These are phyloP conservation scores for Micromonas commoda DNA, from an alignment of 139 green algal genomes.

Conservation along the genomic window DNA sequence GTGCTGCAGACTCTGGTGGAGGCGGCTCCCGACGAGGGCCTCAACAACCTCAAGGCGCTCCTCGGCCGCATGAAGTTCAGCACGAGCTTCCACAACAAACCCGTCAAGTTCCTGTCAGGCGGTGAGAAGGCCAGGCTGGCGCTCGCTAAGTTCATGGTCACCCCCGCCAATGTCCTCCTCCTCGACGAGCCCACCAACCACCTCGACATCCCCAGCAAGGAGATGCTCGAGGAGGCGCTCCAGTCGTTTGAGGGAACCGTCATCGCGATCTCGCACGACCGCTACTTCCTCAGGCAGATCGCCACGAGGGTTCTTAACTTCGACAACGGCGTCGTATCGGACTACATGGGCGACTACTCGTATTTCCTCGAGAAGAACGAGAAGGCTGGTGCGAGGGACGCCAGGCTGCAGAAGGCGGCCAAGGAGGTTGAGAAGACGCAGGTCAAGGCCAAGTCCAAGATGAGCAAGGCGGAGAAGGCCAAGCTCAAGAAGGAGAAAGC, in stretches of 20 bases:
- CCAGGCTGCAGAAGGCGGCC: conserved; percentile 26
- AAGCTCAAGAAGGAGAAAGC: conserved; percentile 74
- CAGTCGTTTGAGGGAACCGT: conserved; percentile 81
- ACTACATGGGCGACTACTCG: conserved; percentile 89
- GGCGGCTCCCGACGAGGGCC: conserved; percentile 67
- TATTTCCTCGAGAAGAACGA: conserved; percentile 86
- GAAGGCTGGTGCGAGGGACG: conserved; percentile 58
- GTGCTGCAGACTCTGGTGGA: conserved; percentile 80
- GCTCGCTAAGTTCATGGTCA: conserved; percentile 99
- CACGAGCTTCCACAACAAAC: conserved; percentile 16
- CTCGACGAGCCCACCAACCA: conserved; percentile 99
- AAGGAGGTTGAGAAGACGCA: conserved; percentile 42
- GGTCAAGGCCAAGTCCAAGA: conserved; percentile 68
- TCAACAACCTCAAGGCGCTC: conserved; percentile 91
- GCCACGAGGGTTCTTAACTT: conserved; percentile 84
- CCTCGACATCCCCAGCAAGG: conserved; percentile 96
- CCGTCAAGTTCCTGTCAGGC: conserved; percentile 55
- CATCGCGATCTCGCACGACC: conserved; percentile 92
- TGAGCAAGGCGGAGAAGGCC: conserved; percentile 83
- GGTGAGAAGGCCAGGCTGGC: conserved; percentile 91
- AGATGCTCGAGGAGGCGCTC: conserved; percentile 89
- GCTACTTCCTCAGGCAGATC: conserved; percentile 93
- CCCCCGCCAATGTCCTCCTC: conserved; percentile 75
- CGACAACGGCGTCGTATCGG: conserved; percentile 61
- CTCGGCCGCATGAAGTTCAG: conserved; percentile 54